phyloP scores from a whole-genome alignment of 345 rosid species.

The Eucalyptus melliodora region DNA sequence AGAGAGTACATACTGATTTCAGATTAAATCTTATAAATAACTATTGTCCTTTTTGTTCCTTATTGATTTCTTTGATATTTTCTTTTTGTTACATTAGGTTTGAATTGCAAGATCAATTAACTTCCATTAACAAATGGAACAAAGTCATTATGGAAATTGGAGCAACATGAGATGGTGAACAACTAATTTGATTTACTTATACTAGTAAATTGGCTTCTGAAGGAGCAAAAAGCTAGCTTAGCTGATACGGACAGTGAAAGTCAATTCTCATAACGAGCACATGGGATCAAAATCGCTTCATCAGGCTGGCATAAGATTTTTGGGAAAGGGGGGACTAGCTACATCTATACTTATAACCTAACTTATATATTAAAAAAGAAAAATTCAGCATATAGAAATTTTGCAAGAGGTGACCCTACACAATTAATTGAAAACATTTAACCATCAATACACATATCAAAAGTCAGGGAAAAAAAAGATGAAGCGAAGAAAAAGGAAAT shows the following conservation, averaged over 20 bases:
- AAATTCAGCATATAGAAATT: background rate
- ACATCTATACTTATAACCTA: background rate
- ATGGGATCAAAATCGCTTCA: background rate
- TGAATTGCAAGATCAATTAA: background rate
- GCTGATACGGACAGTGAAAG: background rate
- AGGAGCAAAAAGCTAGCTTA: background rate
- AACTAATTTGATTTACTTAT: background rate
- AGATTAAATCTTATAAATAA: background rate
- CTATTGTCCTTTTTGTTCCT: background rate
- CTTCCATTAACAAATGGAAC: background rate
- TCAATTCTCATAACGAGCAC: background rate
- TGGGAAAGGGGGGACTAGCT: background rate
- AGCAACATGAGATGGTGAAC: background rate
- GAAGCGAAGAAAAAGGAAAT: background rate
- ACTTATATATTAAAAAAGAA: accelerated
- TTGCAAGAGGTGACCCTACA: background rate
- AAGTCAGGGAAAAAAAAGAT: background rate
- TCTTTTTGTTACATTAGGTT: background rate
- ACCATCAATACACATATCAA: background rate
- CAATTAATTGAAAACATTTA: background rate
- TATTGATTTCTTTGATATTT: background rate
- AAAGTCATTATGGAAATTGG: background rate
- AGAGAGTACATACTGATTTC: background rate
- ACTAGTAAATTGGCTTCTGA: background rate
- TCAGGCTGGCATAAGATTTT: background rate